Evolutionary conservation across 352 stramenopile species (phyloP).

Genomic region (Pythium aquatile): DNA sequence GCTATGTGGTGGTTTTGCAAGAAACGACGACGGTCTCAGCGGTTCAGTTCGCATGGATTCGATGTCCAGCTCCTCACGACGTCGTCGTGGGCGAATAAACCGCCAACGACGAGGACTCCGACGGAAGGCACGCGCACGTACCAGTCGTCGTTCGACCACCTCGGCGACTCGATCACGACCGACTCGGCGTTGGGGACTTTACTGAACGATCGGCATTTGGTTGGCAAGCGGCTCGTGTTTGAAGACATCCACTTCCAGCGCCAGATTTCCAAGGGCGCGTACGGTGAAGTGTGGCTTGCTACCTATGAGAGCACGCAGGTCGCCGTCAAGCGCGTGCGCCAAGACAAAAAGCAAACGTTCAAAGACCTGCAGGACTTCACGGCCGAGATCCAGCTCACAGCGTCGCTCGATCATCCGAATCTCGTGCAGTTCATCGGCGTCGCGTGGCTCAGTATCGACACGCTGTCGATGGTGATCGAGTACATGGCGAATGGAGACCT

Average conservation of each 20-base stretch:
- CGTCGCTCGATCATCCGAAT: conserved; percentile 43
- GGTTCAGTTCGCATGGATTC: background rate
- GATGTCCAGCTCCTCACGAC: background rate
- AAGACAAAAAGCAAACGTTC: conserved; percentile 17
- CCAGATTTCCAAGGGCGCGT: conserved; percentile 43
- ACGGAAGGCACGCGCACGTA: background rate
- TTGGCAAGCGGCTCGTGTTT: conserved; percentile 34
- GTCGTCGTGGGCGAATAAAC: background rate
- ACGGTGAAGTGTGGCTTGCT: conserved; percentile 49
- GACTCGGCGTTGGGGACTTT: conserved; percentile 22
- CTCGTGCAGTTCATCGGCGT: conserved; percentile 51
- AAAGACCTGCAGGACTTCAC: conserved; percentile 39
- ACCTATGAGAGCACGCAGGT: conserved; percentile 12
- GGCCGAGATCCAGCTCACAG: conserved; percentile 48
- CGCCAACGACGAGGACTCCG: background rate
- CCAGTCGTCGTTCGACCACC: conserved; percentile 16
- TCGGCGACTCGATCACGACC: conserved; percentile 7
- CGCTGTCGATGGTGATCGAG: conserved; percentile 52
- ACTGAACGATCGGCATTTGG: conserved; percentile 36
- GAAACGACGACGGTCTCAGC: conserved; percentile 3
- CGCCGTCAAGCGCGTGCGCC: conserved; percentile 23
- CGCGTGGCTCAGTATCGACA: conserved; percentile 45
- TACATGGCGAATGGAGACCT: conserved; percentile 51
- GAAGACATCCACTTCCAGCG: conserved; percentile 41
- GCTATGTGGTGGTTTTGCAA: conserved; percentile 1